Evolutionary conservation across 2,329 filamentous ascomycete genomes (phyloP).

Genomic region (Botryosphaeria agaves): DNA sequence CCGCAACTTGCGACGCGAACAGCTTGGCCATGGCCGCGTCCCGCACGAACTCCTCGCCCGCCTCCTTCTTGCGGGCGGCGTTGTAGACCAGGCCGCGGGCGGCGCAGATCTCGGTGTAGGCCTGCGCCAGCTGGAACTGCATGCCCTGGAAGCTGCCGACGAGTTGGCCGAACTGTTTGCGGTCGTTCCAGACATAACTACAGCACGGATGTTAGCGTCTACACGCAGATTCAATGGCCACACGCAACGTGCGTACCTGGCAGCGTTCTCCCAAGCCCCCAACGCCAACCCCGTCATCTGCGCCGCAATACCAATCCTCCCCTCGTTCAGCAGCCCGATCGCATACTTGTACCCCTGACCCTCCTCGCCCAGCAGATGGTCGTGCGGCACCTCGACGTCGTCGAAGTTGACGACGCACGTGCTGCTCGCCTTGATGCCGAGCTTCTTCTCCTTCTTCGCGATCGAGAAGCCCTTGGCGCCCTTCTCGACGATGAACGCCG

Average conservation of each 20-base stretch:
- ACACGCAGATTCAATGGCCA: neutral
- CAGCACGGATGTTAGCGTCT: no score
- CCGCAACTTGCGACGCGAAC: conserved; percentile 82
- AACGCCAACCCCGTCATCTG: conserved; percentile 97
- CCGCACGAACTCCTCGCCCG: conserved; percentile 82
- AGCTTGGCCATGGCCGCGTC: conserved; percentile 98
- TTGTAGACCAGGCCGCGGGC: conserved; percentile 91
- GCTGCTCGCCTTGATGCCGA: conserved; percentile 87
- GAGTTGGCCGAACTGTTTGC: conserved; percentile 85
- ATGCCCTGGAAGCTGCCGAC: conserved; percentile 97
- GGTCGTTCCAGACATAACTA: conserved; percentile 93
- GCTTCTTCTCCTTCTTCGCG: conserved; percentile 99
- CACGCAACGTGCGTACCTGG: conserved; percentile 41
- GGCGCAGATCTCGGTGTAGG: conserved; percentile 83
- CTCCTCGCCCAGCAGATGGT: conserved; percentile 72
- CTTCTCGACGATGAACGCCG: conserved; percentile 90
- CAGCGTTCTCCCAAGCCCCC: conserved; percentile 89
- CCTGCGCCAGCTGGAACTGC: conserved; percentile 96
- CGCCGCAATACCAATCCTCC: conserved; percentile 90
- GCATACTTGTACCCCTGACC: conserved; percentile 97
- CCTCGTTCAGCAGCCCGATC: conserved; percentile 86
- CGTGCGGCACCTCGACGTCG: conserved; percentile 78
- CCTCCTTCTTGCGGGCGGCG: conserved; percentile 93
- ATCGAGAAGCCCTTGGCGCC: conserved; percentile 77
- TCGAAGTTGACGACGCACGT: conserved; percentile 97